Evolutionary conservation across 2,329 filamentous ascomycete species (phyloP), one percentile per base, ranked within the genome.

Genomic region (Stemphylium lycopersici): DNA sequence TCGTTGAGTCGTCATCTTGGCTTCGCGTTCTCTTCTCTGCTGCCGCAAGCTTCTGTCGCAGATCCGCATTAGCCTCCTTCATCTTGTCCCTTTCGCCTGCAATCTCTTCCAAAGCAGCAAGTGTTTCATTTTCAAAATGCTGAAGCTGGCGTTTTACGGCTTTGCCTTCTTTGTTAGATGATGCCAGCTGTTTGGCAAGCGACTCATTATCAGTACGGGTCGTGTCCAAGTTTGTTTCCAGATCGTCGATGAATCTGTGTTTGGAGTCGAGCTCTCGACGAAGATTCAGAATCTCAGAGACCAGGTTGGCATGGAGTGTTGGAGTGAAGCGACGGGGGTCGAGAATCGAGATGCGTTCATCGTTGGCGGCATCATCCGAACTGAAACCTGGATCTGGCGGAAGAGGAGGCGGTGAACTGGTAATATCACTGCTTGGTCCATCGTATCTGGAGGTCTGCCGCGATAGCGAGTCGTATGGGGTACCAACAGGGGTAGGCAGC

Each of bases 281-380:
- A 44, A 99, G 78, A 2, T 87, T 86, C 34, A 99, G 80, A 59
- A 99, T 99, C 74, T 99, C 95, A 0, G 93, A 93, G 0, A 99
- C 93, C 6, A 99, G 80, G 44, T 91, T 97, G 7, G 95, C 95
- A 74, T 98, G 95, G 10, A 99, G 79, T 0, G 93, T 98, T 1
- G 95, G 95, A 0, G 95, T 99, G 70, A 99, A 97, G 33, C 95
- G 86, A 50, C 93, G 87, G 3, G 95, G 92, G 70, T 99, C 95
- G 26, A 97, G 80, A 18, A 91, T 87, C 2, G 85, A 86, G 31
- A 92, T 86, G 39, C 79, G 85, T 59, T 93, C 89, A 61, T 93
- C 87, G 20, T 85, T 65, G 38, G 59, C 53, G 6, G 59, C 75
- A 70, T 91, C 87, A 53, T 81, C 64, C 2, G 59, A 54, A 29